phyloP scores from a whole-genome alignment of 441 rosid genomes.

The Omphalea diandra region DNA sequence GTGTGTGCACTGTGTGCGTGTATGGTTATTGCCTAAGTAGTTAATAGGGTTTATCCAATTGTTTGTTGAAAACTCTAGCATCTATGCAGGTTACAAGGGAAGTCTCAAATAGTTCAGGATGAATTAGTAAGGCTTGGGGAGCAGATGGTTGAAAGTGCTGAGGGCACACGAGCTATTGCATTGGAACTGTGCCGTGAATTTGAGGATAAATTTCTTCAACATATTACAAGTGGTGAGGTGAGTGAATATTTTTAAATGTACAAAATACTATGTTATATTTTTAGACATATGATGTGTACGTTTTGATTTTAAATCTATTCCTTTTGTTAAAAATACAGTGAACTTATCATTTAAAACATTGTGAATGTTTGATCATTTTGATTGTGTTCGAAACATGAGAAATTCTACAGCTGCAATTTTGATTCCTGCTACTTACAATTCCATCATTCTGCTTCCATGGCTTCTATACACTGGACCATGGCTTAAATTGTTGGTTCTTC shows the following conservation, averaged over 20 bases:
- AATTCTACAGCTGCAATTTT: background rate
- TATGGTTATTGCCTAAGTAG: background rate
- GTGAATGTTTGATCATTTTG: background rate
- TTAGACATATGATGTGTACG: too few relatives aligned
- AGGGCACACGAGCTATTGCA: constrained; percentile 90
- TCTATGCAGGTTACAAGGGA: constrained; percentile 71
- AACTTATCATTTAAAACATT: background rate
- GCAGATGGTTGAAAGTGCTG: constrained; percentile 67
- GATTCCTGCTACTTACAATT: background rate
- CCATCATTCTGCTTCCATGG: too few relatives aligned
- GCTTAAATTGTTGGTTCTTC: background rate
- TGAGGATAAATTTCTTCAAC: constrained; percentile 89
- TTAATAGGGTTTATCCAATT: background rate
- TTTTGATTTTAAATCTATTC: background rate
- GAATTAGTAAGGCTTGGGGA: constrained; percentile 84
- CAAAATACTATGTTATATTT: too few relatives aligned
- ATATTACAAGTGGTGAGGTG: constrained; percentile 83
- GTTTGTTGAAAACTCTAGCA: constrained; percentile 1
- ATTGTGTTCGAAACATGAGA: background rate
- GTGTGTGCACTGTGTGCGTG: too few relatives aligned
- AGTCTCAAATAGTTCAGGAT: constrained; percentile 77
- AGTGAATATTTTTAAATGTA: constrained; percentile 34
- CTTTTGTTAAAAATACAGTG: too few relatives aligned
- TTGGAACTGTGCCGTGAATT: constrained; percentile 97
- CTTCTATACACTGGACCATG: too few relatives aligned